Evolutionary conservation across 2,329 filamentous ascomycete species (phyloP).

Genomic region (Botrytis cinerea): DNA sequence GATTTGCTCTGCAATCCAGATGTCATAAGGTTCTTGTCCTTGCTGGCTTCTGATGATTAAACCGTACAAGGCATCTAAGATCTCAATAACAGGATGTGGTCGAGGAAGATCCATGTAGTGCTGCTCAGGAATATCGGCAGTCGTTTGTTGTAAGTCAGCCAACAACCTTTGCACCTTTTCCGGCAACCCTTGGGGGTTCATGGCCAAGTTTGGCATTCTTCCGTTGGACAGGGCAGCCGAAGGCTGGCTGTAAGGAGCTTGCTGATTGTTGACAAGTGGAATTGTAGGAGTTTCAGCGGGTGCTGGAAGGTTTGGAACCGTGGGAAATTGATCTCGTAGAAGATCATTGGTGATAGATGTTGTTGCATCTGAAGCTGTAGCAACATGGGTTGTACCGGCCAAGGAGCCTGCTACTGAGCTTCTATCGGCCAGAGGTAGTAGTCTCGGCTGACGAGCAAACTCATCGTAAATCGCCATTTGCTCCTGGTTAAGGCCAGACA

Average conservation of each 20-base stretch:
- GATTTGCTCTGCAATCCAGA: conserved; percentile 62
- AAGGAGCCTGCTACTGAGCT: conserved; percentile 43
- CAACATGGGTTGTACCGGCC: conserved; percentile 56
- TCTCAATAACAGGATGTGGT: conserved; percentile 60
- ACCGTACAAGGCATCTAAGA: conserved; percentile 62
- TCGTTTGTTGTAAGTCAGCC: conserved; percentile 56
- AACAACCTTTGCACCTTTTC: conserved; percentile 61
- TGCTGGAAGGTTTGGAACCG: conserved; percentile 59
- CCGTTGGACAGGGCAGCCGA: conserved; percentile 54
- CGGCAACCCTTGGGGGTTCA: conserved; percentile 55
- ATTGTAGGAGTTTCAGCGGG: conserved; percentile 61
- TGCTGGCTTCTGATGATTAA: conserved; percentile 65
- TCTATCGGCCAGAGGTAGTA: conserved; percentile 41
- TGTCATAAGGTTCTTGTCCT: conserved; percentile 59
- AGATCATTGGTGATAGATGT: conserved; percentile 64
- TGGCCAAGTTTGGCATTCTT: conserved; percentile 47
- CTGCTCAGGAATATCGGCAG: conserved; percentile 56
- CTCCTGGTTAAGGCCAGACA: conserved; percentile 78
- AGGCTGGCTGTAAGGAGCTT: conserved; percentile 58
- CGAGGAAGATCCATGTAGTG: conserved; percentile 62
- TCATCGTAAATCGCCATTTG: conserved; percentile 97
- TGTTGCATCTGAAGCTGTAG: conserved; percentile 61
- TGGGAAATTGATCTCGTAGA: conserved; percentile 61
- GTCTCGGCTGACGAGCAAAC: conserved; percentile 82
- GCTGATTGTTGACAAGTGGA: conserved; percentile 51